Evolutionary conservation across 169 alveolate species (phyloP), one percentile per base, ranked within the genome.

Genomic region (Plasmodium reichenowi): DNA sequence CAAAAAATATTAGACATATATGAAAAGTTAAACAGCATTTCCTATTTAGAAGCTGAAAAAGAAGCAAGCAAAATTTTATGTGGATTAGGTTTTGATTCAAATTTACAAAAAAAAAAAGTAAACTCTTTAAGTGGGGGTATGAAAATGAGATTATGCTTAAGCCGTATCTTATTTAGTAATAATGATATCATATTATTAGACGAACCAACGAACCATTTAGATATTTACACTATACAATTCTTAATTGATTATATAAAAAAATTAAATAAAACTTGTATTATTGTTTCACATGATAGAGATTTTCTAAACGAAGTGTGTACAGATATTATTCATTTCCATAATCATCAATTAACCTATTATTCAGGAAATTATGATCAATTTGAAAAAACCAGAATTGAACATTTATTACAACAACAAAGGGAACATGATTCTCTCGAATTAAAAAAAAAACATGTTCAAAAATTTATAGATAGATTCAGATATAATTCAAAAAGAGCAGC

Each of bases 221-320:
- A 94, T 75, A 70, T 74, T 47, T 88, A 74, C 48, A 89, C 95
- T 20, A 91, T 90, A 52, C 98, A 97, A 93, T 98, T 99, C 99
- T 95, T 98, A 32, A 99, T 98, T 91, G 97, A 97, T 66, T 98
- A 97, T 92, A 93, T 98, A 45, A 91, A 89, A 70, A 92, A 95
- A 48, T 95, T 97, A 92, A 96, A 94, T 63, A 97, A 96, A 74
- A 98, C 99, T 64, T 97, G 98, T 75, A 95, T 98, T 38, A 97
- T 98, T 24, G 99, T 98, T 43, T 97, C 99, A 66, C 99, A 98
- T 93, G 98, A 99, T 32, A 95, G 99, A 93, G 98, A 97, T 75
- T 97, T 98, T 93, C 93, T 98, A 47, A 97, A 98, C 88, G 98
- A 96, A 80, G 98, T 97, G 9, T 97, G 98, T 70, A 97, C 99